These are phyloP conservation scores for Moniliophthora roreri DNA, from an alignment of 1,284 basidiomycete genomes.

Conservation along the genomic window DNA sequence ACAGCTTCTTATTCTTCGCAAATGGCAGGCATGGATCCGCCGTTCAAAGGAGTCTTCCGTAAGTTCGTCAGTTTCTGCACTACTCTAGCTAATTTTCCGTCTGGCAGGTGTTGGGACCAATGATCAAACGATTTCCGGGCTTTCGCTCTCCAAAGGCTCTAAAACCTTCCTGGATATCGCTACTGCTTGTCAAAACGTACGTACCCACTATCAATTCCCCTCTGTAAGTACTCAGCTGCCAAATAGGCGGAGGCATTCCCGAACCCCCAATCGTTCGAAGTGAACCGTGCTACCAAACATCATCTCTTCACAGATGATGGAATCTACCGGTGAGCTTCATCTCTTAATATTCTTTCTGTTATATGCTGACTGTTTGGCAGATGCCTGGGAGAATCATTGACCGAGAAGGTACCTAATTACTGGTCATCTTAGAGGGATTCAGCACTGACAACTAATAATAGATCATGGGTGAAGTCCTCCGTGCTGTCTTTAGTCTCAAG, in stretches of 20 bases:
- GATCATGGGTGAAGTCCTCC: conserved; percentile 46
- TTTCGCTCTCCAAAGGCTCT: conserved; percentile 44
- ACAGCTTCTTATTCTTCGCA: neutral
- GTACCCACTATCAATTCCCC: conserved; percentile 22
- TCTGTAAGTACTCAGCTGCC: neutral
- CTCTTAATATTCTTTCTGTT: neutral
- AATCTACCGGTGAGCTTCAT: conserved; percentile 42
- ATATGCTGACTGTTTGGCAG: conserved; percentile 21
- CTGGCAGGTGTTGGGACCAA: conserved; percentile 43
- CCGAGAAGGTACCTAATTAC: conserved; percentile 42
- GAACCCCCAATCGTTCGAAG: conserved; percentile 46
- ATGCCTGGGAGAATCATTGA: conserved; percentile 56
- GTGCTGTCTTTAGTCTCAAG: conserved; percentile 47
- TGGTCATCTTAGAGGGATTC: conserved; percentile 14
- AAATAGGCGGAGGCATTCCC: conserved; percentile 48
- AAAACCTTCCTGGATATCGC: conserved; percentile 62
- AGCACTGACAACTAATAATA: conserved; percentile 14
- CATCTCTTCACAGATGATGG: conserved; percentile 54
- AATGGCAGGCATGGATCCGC: conserved; percentile 41
- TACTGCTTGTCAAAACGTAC: conserved; percentile 55
- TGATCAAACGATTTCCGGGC: conserved; percentile 41
- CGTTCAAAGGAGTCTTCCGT: conserved; percentile 55
- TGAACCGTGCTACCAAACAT: conserved; percentile 42
- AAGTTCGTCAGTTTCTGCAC: conserved; percentile 21
- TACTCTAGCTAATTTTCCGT: neutral